phyloP scores from a whole-genome alignment of 2,329 filamentous ascomycete species.

The Neurospora crassa region DNA sequence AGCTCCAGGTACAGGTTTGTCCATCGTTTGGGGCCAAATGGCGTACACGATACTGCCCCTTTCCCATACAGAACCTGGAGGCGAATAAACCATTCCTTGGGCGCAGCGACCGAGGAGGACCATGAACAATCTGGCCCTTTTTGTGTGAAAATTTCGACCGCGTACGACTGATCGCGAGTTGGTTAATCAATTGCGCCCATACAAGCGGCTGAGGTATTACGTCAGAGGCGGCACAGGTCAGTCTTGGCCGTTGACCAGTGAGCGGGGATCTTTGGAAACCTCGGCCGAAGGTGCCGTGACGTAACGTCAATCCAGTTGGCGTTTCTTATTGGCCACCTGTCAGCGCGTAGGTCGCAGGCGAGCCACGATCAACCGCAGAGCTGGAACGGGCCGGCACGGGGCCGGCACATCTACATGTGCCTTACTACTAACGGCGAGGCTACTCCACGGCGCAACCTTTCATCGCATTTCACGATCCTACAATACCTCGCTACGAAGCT shows the following conservation, averaged over 20 bases:
- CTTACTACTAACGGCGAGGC: conserved; percentile 1
- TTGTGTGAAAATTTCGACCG: background rate
- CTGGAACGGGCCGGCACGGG: background rate
- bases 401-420: background rate
- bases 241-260: conserved; percentile 5
- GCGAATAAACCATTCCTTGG: background rate
- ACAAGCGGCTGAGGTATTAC: conserved; percentile 4
- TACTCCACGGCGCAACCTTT: background rate
- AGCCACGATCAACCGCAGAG: background rate
- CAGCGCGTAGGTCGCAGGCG: background rate
- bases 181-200: background rate
- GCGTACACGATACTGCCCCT: background rate
- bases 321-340: background rate
- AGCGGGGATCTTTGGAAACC: background rate
- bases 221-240: conserved; percentile 11
- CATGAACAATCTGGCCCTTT: background rate
- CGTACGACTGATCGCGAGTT: background rate
- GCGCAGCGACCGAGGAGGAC: background rate
- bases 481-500: background rate
- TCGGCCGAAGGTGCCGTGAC: background rate
- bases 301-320: background rate
- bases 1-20: background rate
- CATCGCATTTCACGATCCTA: background rate
- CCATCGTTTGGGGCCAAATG: background rate
- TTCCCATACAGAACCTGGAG: background rate